Conservation (phyloP, 2,329 filamentous ascomycete genomes). For the Monosporascus sp. region DNA sequence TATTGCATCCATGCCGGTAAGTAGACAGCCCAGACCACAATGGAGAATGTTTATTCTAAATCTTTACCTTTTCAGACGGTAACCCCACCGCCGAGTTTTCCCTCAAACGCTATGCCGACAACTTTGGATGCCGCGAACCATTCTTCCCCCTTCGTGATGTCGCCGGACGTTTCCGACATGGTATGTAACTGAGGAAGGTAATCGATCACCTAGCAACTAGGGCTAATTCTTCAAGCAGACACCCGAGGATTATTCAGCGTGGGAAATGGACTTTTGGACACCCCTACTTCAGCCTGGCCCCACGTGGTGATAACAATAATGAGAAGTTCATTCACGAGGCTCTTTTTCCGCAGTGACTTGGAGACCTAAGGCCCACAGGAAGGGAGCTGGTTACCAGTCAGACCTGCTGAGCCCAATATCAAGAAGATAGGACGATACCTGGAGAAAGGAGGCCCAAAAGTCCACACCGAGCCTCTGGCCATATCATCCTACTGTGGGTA, state of each 20-base stretch:
- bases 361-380: too few species aligned
- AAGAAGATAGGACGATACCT: too few species aligned
- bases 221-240: conserved; percentile 8
- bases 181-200: conserved; percentile 11
- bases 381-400: too few species aligned
- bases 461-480: too few species aligned
- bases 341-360: too few species aligned
- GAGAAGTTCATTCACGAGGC: too few species aligned
- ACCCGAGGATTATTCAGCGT: conserved; percentile 23
- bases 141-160: conserved; percentile 18
- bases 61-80: conserved; percentile 10
- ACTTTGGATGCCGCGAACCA: conserved; percentile 15
- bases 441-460: too few species aligned
- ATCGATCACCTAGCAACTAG: not conserved
- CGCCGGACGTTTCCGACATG: conserved; percentile 17
- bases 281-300: conserved; percentile 15
- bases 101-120: conserved; percentile 15
- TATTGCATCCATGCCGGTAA: conserved; percentile 26
- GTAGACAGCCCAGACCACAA: not conserved
- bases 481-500: too few species aligned
- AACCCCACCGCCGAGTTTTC: conserved; percentile 7
- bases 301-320: not conserved
- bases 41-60: too few species aligned
- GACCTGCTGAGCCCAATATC: too few species aligned
- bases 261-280: conserved; percentile 28